Conservation (phyloP, 805 yeast genomes). For the Saturnispora halmiae region DNA sequence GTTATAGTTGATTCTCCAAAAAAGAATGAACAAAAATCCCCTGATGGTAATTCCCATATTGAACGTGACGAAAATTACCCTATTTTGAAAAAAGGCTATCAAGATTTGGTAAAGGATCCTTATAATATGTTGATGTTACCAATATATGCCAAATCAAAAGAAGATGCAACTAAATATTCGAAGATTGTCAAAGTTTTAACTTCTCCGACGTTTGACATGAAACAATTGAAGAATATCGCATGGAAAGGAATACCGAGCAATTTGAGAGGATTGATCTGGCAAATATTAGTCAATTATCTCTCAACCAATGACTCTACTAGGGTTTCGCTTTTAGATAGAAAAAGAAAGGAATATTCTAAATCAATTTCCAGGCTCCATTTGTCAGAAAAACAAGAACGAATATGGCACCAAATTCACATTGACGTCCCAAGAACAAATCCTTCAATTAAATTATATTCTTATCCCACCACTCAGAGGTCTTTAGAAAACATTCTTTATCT, state of each 20-base stretch:
- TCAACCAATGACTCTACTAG: slow-evolving; percentile 81
- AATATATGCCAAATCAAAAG: slow-evolving; percentile 22
- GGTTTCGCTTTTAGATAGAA: slow-evolving; percentile 56
- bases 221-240: slow-evolving; percentile 64
- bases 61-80: slow-evolving; percentile 19
- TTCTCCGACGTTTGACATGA: slow-evolving; percentile 50
- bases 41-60: slow-evolving; percentile 2
- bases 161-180: slow-evolving; percentile 47
- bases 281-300: slow-evolving; percentile 76
- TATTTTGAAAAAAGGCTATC: slow-evolving; percentile 24
- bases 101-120: slow-evolving; percentile 36
- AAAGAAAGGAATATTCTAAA: slow-evolving; percentile 76
- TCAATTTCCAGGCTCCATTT: slow-evolving; percentile 60
- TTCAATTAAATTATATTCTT: slow-evolving; percentile 61
- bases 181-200: slow-evolving; percentile 58
- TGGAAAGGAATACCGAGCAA: slow-evolving; percentile 93
- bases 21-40: slow-evolving; percentile 5
- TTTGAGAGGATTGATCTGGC: slow-evolving; percentile 82
- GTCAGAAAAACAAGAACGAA: slow-evolving; percentile 55
- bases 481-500: slow-evolving; percentile 74
- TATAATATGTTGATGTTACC: slow-evolving; percentile 28
- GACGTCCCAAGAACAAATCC: slow-evolving; percentile 95
- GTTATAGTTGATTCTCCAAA: slow-evolving; percentile 31
- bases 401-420: slow-evolving; percentile 93
- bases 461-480: slow-evolving; percentile 62